A percentile compares a stretch with the other conserved stretches of the same genome.
phyloP scores from a whole-genome alignment of 139 green algal species.

The Coelastrella sp. region DNA sequence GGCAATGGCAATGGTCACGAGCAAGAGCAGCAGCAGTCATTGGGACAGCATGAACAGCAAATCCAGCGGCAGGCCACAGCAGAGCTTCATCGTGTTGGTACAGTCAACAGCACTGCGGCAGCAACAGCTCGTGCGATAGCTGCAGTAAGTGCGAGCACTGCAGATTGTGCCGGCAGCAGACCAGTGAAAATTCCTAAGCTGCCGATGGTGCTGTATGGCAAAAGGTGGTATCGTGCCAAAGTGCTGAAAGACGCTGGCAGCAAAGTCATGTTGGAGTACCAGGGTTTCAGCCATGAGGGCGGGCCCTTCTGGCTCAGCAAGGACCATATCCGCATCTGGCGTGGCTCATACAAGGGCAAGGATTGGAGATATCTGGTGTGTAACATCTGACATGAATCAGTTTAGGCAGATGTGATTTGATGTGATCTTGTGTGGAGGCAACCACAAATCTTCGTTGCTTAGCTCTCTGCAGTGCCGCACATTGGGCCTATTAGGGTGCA shows the following conservation, averaged over 20 bases:
- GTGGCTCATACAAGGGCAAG: slow-evolving; percentile 82
- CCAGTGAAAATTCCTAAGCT: slow-evolving; percentile 70
- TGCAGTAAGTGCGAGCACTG: slow-evolving; percentile 16
- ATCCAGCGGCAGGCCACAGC: background rate
- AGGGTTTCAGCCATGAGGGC: slow-evolving; percentile 58
- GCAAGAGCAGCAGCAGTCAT: slow-evolving; percentile 38
- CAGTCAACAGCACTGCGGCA: background rate
- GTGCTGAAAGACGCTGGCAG: slow-evolving; percentile 60
- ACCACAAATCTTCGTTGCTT: background rate
- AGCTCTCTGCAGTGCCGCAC: background rate
- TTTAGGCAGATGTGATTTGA: background rate
- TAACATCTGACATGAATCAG: background rate
- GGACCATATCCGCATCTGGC: slow-evolving; percentile 78
- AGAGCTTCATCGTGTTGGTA: background rate
- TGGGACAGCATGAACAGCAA: slow-evolving; percentile 24
- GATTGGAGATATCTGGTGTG: slow-evolving; percentile 83
- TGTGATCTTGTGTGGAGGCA: background rate
- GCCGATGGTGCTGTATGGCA: slow-evolving; percentile 75
- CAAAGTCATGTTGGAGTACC: slow-evolving; percentile 69
- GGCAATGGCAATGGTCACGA: slow-evolving; percentile 32
- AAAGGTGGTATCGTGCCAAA: slow-evolving; percentile 74
- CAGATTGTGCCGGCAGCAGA: slow-evolving; percentile 22
- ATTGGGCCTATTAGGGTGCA: background rate
- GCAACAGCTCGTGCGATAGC: background rate
- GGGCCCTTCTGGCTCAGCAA: slow-evolving; percentile 66